Base-by-base conservation (phyloP, 176 grass and related monocot genomes). In the Aegilops umbellulata region DNA sequence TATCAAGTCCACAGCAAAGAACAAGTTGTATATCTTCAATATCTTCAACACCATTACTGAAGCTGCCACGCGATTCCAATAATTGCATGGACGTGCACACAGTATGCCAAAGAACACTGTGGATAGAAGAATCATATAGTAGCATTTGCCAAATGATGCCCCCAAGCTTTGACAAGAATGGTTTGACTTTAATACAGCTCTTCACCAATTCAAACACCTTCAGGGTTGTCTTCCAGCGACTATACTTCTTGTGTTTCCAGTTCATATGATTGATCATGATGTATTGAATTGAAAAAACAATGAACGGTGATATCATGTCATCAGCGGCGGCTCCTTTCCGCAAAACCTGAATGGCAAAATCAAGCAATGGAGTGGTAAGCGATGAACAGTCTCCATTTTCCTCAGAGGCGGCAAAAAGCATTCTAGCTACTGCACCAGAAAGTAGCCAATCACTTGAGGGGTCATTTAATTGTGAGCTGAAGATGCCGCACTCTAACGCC, bases 241-340 rank as follows among this genome's bases (percentile, higher is more conserved):
- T 88, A 81, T 76, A 53, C 34, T 92, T 92, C 83, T 91, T 95
- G 83, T 89, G 93, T 83, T 94, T 95, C 96, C 93, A 98, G 46
- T 91, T 92, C 77, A 95, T 86, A 94, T 95, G 96, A 92, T 98
- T 95, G 83, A 95, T 86, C 83, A 95, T 69, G 66, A 95, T 83
- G 83, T 95, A 92, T 64, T 95, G 91, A 85, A 95, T 51, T 79
- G 88, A 90, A 69, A 98, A 98, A 81, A 88, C 80, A 85, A 95
- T 82, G 78, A 94, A 85, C 42, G 91, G 11, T 68, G 65, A 92
- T 79, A 95, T 84, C 38, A 84, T 84, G 87, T 85, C 88, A 92
- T 90, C 90, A 55, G 84, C 91, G 14, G 77, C 82, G n/a, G 83
- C 65, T 69, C 91, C 93, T 88, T 94, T 95, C 78, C 24, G 88